Percentiles rank a stretch among this genome's conserved stretches.
phyloP scores from a whole-genome alignment of 495 filamentous ascomycete species.

The Massariosphaeria phaeospora region DNA sequence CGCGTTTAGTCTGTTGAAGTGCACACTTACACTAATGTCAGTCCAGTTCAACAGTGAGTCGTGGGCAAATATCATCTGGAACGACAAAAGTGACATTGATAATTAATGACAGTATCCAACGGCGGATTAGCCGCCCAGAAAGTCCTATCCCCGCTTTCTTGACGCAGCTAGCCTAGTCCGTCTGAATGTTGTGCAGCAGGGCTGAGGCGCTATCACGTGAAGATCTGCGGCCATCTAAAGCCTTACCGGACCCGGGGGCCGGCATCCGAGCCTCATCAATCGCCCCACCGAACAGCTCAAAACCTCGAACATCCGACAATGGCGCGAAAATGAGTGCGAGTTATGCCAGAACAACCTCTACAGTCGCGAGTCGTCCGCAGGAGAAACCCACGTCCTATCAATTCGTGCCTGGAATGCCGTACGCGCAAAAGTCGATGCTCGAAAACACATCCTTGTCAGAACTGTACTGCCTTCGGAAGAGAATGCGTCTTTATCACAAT shows the following conservation, averaged over 20 bases:
- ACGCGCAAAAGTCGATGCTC: slow-evolving; percentile 22
- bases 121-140: too few relatives aligned
- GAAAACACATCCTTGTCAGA: slow-evolving; percentile 34
- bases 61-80: too few relatives aligned
- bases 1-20: too few relatives aligned
- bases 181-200: neutral
- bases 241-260: slow-evolving; percentile 4
- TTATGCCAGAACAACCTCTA: slow-evolving; percentile 30
- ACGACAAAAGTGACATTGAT: neutral
- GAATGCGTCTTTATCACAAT: slow-evolving; percentile 33
- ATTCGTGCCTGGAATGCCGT: slow-evolving; percentile 24
- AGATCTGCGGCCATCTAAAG: neutral
- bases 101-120: too few relatives aligned
- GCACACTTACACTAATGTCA: too few relatives aligned
- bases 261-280: slow-evolving; percentile 14
- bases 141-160: neutral
- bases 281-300: neutral
- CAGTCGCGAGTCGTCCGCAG: slow-evolving; percentile 31
- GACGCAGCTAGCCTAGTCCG: slow-evolving; percentile 3
- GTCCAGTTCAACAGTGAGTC: too few relatives aligned
- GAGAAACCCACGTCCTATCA: slow-evolving; percentile 32
- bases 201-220: slow-evolving; percentile 14
- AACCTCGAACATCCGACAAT: slow-evolving; percentile 2
- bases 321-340: slow-evolving; percentile 16
- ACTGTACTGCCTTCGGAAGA: slow-evolving; percentile 32